Conservation (phyloP, 2,329 filamentous ascomycete species). For the Ophiognomonia clavigignenti-juglandacearum region DNA sequence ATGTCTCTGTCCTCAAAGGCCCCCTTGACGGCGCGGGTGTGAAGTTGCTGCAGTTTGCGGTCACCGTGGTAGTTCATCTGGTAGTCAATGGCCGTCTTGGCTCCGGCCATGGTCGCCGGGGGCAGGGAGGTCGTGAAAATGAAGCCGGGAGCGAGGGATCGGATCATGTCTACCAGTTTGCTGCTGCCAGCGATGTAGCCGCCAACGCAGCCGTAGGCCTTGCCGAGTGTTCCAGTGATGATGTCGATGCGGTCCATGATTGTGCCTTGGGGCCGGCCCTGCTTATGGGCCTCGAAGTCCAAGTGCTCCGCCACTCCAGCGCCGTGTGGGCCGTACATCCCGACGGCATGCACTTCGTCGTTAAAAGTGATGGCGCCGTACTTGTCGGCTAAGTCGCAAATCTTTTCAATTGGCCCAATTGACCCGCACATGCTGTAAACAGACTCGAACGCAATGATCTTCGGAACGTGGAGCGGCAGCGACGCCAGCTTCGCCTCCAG, state of each 20-base stretch:
- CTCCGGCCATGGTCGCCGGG: slow-evolving; percentile 94
- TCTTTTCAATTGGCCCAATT: slow-evolving; percentile 90
- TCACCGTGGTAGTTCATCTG: slow-evolving; percentile 83
- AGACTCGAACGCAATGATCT: slow-evolving; percentile 98
- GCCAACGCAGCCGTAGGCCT: slow-evolving; percentile 95
- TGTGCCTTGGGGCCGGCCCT: slow-evolving; percentile 71
- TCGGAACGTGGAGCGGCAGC: slow-evolving; percentile 77
- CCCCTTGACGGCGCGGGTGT: slow-evolving; percentile 92
- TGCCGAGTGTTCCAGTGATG: slow-evolving; percentile 94
- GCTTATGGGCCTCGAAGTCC: slow-evolving; percentile 81
- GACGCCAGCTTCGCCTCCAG: slow-evolving; percentile 89
- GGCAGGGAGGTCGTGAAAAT: slow-evolving; percentile 98
- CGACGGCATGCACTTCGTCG: slow-evolving; percentile 97
- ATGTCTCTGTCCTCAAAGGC: slow-evolving; percentile 75
- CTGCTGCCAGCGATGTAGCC: slow-evolving; percentile 92
- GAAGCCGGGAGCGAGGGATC: slow-evolving; percentile 92
- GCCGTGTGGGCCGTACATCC: slow-evolving; percentile 96
- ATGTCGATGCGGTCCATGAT: slow-evolving; percentile 97
- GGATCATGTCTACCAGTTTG: slow-evolving; percentile 85
- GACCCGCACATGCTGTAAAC: slow-evolving; percentile 99
- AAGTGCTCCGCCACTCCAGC: slow-evolving; percentile 97
- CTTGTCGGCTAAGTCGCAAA: slow-evolving; percentile 94
- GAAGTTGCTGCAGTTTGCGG: slow-evolving; percentile 86
- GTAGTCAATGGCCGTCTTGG: slow-evolving; percentile 87
- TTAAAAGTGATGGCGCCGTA: slow-evolving; percentile 97